phyloP scores from a whole-genome alignment of 208 protist genomes.

The Willaertia magna region DNA sequence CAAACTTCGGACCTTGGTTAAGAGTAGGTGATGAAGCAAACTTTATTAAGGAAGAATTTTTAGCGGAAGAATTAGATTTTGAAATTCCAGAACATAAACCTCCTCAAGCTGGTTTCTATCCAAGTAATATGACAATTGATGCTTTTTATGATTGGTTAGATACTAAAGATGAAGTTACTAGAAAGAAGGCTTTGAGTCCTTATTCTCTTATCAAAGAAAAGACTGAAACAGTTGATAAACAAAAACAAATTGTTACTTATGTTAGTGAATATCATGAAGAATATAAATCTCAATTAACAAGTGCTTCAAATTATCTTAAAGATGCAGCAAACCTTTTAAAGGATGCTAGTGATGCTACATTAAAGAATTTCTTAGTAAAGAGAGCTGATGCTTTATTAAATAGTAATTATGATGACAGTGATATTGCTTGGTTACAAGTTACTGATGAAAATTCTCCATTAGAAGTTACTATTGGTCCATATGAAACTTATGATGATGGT shows the following conservation, averaged over 20 bases:
- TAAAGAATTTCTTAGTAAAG: background rate
- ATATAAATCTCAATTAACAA: background rate
- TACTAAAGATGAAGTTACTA: background rate
- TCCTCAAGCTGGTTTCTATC: background rate
- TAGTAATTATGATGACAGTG: background rate
- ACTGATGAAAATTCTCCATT: background rate
- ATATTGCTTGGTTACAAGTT: background rate
- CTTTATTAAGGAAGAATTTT: background rate
- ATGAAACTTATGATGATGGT: conserved; percentile 13
- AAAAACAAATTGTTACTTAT: too few species aligned
- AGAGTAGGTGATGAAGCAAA: background rate
- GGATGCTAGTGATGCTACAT: background rate
- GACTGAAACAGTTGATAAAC: background rate
- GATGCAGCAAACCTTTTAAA: background rate
- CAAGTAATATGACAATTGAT: background rate
- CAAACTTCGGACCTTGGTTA: background rate
- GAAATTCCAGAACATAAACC: background rate
- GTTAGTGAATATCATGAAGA: background rate
- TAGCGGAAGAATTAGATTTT: background rate
- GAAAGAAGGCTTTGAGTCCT: background rate
- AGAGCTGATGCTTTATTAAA: background rate
- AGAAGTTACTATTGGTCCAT: conserved; percentile 6
- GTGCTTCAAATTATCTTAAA: background rate
- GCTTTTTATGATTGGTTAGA: background rate
- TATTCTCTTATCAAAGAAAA: background rate